phyloP scores from a whole-genome alignment of 2,329 filamentous ascomycete species.

The Penicillium sp. region DNA sequence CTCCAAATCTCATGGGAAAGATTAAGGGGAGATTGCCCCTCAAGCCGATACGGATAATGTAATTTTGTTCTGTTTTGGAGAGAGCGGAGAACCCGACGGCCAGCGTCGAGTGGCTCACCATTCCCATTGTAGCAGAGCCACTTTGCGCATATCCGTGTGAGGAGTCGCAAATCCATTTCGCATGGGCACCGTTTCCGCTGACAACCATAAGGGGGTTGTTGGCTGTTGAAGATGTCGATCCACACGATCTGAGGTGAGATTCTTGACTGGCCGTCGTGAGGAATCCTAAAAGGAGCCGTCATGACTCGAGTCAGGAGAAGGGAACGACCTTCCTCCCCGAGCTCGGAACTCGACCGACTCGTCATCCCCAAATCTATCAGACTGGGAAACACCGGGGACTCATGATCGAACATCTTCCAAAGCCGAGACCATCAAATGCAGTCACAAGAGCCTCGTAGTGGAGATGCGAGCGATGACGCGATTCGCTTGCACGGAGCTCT shows the following conservation, averaged over 20 bases:
- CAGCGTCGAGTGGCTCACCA: neutral
- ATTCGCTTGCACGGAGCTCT: neutral
- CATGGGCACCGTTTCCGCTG: neutral
- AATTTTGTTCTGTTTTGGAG: neutral
- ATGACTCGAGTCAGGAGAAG: neutral
- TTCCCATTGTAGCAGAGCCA: neutral
- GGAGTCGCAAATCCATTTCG: neutral
- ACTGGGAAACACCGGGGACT: neutral
- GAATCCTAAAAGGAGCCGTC: neutral
- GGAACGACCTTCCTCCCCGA: conserved; percentile 1
- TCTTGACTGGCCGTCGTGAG: neutral
- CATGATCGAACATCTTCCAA: neutral
- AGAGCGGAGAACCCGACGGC: neutral
- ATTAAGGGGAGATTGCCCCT: neutral
- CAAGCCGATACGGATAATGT: neutral
- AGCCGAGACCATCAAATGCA: neutral
- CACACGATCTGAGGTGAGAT: conserved; percentile 7
- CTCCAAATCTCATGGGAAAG: neutral
- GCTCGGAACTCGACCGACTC: neutral
- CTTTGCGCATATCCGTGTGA: neutral
- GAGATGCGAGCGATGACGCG: neutral
- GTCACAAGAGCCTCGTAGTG: conserved; percentile 13
- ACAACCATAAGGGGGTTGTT: neutral
- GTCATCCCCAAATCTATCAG: neutral
- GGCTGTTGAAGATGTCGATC: neutral